Evolutionary conservation across 441 rosid species (phyloP), one percentile per base, ranked within the genome.

Genomic region (Brassica balearica): DNA sequence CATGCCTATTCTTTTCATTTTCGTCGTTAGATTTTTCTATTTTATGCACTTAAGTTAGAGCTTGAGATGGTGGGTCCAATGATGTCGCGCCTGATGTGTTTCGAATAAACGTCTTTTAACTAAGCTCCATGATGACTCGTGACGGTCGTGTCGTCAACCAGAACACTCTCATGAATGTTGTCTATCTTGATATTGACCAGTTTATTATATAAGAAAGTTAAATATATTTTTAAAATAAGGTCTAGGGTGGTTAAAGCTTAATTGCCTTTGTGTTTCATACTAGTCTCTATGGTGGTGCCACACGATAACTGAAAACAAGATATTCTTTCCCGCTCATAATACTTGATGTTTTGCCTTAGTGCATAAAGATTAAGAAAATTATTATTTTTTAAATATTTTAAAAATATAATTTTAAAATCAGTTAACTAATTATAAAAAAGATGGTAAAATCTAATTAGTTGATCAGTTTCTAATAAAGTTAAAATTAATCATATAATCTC

Each of bases 81-180:
- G 3, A 38, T 51, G 82, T 79, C 78, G 73, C 81, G 65, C 43
- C 61, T 78, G 53, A 55, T 59, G 68, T 46, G 68, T 66, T 59
- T 71, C 8, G 51, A 25, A 66, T 59, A 38, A 12, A 56, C 12
- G 34, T 38, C 12, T 74, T 34, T 65, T 8, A 14, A 56, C 66
- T 25, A 67, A 61, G 71, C 70, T 74, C 69, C 55, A 63, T 56
- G 79, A 75, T 80, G 76, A 70, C 70, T 68, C 75, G 74, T 73
- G 61, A 73, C 60, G 5, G 14, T 73, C 77, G 82, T 78, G 82
- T 78, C 82, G 59, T 7, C 2, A 67, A 68, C 73, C 17, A 68
- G 67, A 78, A 14, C 74, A 61, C 58, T 19, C 65, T 73, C 65
- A 72, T 66, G 61, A 78, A 73, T 73, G 73, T 61, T 32, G 17